Evolutionary conservation across 306 rosid species (phyloP).

Genomic region (Begonia loranthoides): DNA sequence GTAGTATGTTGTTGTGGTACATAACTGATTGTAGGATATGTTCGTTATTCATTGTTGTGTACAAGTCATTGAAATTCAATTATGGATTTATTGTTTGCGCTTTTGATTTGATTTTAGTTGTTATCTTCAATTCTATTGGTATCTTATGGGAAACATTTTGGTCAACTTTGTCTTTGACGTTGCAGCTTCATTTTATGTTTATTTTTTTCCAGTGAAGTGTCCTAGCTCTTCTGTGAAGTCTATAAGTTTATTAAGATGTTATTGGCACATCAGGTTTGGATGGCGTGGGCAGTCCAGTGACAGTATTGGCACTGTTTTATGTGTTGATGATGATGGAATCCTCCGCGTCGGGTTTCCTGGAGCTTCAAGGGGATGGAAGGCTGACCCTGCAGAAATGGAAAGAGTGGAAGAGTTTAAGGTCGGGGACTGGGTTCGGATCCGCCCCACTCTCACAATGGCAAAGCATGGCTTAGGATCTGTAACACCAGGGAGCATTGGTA

Average conservation of each 20-base stretch:
- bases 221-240: no score
- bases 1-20: not conserved
- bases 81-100: not conserved
- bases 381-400: slow-evolving; percentile 99
- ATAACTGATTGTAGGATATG: not conserved
- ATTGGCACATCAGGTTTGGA: slow-evolving; percentile 55
- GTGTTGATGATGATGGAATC: slow-evolving; percentile 96
- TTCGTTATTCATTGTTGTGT: not conserved
- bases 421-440: slow-evolving; percentile 97
- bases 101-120: no score
- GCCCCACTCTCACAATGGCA: slow-evolving; percentile 90
- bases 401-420: slow-evolving; percentile 97
- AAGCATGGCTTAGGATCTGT: slow-evolving; percentile 97
- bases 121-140: no score
- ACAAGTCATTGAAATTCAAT: not conserved
- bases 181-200: no score
- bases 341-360: slow-evolving; percentile 99
- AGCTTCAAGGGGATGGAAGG: slow-evolving; percentile 99
- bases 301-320: slow-evolving; percentile 92
- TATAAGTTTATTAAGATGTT: no score
- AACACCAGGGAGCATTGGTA: slow-evolving; percentile 97
- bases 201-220: no score
- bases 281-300: slow-evolving; percentile 99
- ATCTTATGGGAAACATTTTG: no score
- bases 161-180: no score